phyloP scores from a whole-genome alignment of 2,329 filamentous ascomycete species.

The Dothideomycetes sp. region DNA sequence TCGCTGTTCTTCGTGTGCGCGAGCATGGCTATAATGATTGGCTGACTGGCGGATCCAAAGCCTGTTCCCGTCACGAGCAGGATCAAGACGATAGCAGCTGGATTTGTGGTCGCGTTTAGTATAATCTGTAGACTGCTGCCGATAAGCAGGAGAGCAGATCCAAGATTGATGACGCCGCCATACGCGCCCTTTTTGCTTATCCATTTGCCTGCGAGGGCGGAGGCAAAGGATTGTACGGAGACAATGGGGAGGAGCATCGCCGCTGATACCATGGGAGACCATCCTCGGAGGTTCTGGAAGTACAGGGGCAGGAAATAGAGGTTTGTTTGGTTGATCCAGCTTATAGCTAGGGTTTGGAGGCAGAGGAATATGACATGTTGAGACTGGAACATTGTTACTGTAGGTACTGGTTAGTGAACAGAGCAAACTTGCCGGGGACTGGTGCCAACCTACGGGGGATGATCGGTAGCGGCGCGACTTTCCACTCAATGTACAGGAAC shows the following conservation, averaged over 20 bases:
- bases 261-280: constrained; percentile 38
- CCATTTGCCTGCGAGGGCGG: constrained; percentile 43
- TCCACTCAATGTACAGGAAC: constrained; percentile 47
- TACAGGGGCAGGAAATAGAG: constrained; percentile 46
- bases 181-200: constrained; percentile 48
- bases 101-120: constrained; percentile 34
- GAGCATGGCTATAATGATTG: constrained; percentile 40
- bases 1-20: constrained; percentile 43
- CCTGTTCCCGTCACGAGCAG: constrained; percentile 42
- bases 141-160: constrained; percentile 37
- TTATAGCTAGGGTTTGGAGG: constrained; percentile 1
- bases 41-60: constrained; percentile 43
- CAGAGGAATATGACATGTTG: neutral
- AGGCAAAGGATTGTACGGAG: constrained; percentile 33
- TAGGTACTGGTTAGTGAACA: neutral
- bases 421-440: neutral
- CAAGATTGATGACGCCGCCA: constrained; percentile 45
- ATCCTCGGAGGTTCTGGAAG: constrained; percentile 45
- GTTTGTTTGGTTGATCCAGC: constrained; percentile 17
- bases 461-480: constrained; percentile 45
- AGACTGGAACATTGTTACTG: neutral
- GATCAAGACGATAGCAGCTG: constrained; percentile 39
- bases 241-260: constrained; percentile 41
- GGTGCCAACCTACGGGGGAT: constrained; percentile 11
- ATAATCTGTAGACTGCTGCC: constrained; percentile 43